Conservation (phyloP, 768 basidiomycete genomes). For the Tulasnella calospora region DNA sequence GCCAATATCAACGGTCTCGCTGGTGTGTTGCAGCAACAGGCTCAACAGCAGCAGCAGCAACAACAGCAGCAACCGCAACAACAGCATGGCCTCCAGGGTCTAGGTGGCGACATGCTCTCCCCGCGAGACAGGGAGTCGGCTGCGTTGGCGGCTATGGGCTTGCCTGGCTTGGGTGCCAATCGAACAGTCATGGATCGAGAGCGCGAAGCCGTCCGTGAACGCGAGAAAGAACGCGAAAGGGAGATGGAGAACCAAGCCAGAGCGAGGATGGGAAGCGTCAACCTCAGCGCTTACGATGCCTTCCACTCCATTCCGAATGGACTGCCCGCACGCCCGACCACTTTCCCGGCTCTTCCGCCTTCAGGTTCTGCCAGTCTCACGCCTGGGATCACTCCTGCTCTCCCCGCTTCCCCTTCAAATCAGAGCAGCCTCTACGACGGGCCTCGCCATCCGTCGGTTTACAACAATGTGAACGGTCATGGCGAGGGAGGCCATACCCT, state of each 20-base stretch:
- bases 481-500: background rate
- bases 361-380: constrained; percentile 6
- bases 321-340: constrained; percentile 35
- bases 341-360: constrained; percentile 2
- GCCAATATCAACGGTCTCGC: constrained; percentile 31
- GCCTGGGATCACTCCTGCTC: constrained; percentile 9
- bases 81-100: background rate
- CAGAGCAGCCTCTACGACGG: background rate
- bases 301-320: constrained; percentile 59
- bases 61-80: constrained; percentile 7
- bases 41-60: constrained; percentile 20
- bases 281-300: constrained; percentile 61
- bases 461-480: background rate
- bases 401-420: background rate
- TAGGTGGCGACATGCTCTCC: constrained; percentile 36
- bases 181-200: constrained; percentile 32
- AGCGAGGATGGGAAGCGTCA: constrained; percentile 40
- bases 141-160: constrained; percentile 48
- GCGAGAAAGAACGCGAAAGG: constrained; percentile 47
- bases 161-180: constrained; percentile 34
- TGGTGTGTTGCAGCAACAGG: constrained; percentile 30
- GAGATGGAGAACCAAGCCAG: constrained; percentile 44
- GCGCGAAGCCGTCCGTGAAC: constrained; percentile 36
- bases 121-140: constrained; percentile 48
- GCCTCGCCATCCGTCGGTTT: background rate